A percentile compares a stretch with the other conserved stretches of the same genome.
Conservation (phyloP, 2,329 filamentous ascomycete genomes). For the Zarea fungicola region DNA sequence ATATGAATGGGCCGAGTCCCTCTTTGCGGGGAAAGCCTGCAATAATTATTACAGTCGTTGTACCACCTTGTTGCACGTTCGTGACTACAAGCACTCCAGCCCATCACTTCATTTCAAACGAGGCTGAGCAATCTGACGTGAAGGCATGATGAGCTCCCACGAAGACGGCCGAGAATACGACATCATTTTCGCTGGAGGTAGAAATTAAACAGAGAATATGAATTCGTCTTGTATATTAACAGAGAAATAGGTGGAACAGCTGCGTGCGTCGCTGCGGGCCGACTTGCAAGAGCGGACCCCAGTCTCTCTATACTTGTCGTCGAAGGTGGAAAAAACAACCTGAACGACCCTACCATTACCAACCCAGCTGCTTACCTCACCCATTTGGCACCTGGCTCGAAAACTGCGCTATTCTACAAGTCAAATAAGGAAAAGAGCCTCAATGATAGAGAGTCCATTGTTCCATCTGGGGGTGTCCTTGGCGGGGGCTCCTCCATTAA, state of each 20-base stretch:
- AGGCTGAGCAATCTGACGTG: too few relatives aligned
- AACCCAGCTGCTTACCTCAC: slow-evolving; percentile 19
- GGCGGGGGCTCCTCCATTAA: slow-evolving; percentile 31
- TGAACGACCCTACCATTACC: slow-evolving; percentile 21
- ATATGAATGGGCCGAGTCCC: too few relatives aligned
- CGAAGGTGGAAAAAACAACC: slow-evolving; percentile 24
- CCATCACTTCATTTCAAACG: too few relatives aligned
- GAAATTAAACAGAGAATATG: too few relatives aligned
- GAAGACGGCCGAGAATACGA: too few relatives aligned
- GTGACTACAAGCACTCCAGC: too few relatives aligned
- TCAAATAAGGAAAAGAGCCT: slow-evolving; percentile 20
- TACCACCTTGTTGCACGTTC: too few relatives aligned
- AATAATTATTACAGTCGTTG: too few relatives aligned
- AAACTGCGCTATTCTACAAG: slow-evolving; percentile 21
- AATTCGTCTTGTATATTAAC: too few relatives aligned
- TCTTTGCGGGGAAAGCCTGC: too few relatives aligned
- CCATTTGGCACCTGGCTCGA: slow-evolving; percentile 19
- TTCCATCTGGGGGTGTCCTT: slow-evolving; percentile 23
- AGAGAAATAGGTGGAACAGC: slow-evolving; percentile 24
- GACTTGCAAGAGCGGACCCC: slow-evolving; percentile 23
- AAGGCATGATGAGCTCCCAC: too few relatives aligned
- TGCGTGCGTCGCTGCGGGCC: slow-evolving; percentile 23
- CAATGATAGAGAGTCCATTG: slow-evolving; percentile 19
- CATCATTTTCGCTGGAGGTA: slow-evolving; percentile 21
- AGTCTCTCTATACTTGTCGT: slow-evolving; percentile 23